A percentile compares a stretch with the other conserved stretches of the same genome.
Conservation (phyloP, 139 green algal genomes). For the Tetraselmis striata region DNA sequence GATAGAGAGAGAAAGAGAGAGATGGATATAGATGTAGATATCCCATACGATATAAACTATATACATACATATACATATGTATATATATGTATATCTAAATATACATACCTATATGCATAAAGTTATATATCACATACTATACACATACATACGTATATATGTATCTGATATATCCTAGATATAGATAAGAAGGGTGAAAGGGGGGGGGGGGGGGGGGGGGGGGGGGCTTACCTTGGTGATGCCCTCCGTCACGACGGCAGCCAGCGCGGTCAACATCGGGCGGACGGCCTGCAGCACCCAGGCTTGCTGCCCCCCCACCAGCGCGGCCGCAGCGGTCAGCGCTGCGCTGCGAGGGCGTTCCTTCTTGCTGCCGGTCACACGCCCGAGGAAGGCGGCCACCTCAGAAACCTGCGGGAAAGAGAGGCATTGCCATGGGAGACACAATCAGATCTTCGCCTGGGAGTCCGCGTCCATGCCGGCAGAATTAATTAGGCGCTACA, state of each 20-base stretch:
- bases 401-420: neutral
- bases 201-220: too few relatives aligned
- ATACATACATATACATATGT: too few relatives aligned
- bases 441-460: neutral
- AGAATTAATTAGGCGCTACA: too few relatives aligned
- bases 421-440: neutral
- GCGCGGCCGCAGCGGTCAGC: neutral
- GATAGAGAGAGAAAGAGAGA: too few relatives aligned
- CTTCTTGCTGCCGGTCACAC: neutral
- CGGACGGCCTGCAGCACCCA: slow-evolving; percentile 3
- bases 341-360: neutral
- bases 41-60: too few relatives aligned
- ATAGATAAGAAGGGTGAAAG: too few relatives aligned
- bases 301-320: neutral
- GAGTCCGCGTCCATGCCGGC: neutral
- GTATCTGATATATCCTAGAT: too few relatives aligned
- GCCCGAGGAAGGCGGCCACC: neutral
- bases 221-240: slow-evolving; percentile 26
- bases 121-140: too few relatives aligned
- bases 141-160: too few relatives aligned
- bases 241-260: slow-evolving; percentile 38
- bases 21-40: too few relatives aligned
- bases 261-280: slow-evolving; percentile 17
- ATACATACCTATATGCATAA: too few relatives aligned
- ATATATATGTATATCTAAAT: too few relatives aligned